phyloP scores from a whole-genome alignment of 768 basidiomycete species.

The Auricularia cornea region DNA sequence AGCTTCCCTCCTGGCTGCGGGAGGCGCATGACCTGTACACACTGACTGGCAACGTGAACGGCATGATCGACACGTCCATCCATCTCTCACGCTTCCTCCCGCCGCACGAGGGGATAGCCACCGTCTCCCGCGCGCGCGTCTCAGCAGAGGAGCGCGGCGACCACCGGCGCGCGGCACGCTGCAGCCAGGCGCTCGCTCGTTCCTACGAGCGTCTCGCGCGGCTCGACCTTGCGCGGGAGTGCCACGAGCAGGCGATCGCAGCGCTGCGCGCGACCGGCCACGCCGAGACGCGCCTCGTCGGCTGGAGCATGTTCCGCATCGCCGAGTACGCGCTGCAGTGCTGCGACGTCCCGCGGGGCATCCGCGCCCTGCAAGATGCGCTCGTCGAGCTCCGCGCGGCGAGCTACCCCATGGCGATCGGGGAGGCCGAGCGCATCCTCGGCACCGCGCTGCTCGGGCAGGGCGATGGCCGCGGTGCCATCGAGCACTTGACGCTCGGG shows the following conservation, averaged over 20 bases:
- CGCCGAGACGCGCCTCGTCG: not conserved
- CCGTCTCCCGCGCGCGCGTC: not conserved
- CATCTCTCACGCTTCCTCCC: not conserved
- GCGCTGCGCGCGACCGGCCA: not conserved
- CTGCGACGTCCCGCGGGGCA: not conserved
- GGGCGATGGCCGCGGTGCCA: not conserved
- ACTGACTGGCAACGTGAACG: not conserved
- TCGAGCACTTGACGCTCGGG: not conserved
- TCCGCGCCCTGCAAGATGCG: not conserved
- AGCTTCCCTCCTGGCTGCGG: not conserved
- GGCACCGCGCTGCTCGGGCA: not conserved
- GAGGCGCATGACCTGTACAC: not conserved
- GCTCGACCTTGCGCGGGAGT: not conserved
- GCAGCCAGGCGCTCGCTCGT: not conserved
- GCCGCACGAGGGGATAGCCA: not conserved
- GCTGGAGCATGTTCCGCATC: not conserved
- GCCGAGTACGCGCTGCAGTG: not conserved
- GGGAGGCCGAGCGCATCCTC: not conserved
- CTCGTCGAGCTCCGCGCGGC: not conserved
- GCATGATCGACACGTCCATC: not conserved
- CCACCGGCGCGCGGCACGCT: not conserved
- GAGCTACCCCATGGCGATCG: not conserved
- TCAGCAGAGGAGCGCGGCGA: not conserved
- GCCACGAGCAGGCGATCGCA: not conserved
- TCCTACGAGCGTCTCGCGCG: not conserved